Conservation (phyloP, 176 grass and related monocot species). For the Ensete ventricosum region DNA sequence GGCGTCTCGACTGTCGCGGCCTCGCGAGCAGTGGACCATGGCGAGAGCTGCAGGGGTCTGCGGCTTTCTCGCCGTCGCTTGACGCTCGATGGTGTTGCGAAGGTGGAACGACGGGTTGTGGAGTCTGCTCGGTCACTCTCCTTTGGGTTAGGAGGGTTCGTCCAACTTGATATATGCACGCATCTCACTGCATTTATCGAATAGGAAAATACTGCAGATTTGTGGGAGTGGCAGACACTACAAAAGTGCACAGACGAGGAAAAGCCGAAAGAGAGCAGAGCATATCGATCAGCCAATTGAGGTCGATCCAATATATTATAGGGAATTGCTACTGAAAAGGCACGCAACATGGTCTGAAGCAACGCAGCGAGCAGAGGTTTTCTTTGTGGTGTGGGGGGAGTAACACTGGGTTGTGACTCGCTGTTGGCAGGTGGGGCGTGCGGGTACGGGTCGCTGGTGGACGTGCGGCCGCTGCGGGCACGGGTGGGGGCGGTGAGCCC, state of each 20-base stretch:
- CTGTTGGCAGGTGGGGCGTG: slow-evolving; percentile 61
- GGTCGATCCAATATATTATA: too few species aligned
- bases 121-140: background rate
- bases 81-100: background rate
- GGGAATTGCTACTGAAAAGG: too few species aligned
- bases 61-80: too few species aligned
- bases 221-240: background rate
- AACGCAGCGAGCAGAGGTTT: too few species aligned
- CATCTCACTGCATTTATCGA: background rate
- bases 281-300: too few species aligned
- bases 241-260: background rate
- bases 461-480: slow-evolving; percentile 76
- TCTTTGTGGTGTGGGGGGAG: too few species aligned
- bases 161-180: background rate
- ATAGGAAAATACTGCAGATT: background rate
- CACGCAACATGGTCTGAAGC: background rate
- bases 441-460: slow-evolving; percentile 91
- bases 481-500: slow-evolving; percentile 92
- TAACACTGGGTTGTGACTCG: background rate
- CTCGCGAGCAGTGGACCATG: too few species aligned
- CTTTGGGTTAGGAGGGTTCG: background rate
- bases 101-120: background rate
- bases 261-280: too few species aligned
- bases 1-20: background rate
- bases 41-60: too few species aligned